Evolutionary conservation across 2,329 filamentous ascomycete species (phyloP).

Genomic region (Cytospora piceae): DNA sequence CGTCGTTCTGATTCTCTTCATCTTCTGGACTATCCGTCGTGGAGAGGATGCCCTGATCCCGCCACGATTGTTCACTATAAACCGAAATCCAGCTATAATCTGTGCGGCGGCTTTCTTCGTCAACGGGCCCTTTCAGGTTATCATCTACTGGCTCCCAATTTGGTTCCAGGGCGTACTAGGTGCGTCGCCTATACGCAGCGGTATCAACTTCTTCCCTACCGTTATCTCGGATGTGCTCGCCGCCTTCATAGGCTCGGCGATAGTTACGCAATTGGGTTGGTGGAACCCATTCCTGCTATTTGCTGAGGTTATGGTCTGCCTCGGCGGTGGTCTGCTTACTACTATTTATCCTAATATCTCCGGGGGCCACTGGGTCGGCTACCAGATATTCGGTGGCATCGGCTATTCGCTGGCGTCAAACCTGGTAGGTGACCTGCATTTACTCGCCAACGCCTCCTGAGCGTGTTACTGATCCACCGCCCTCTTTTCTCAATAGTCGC

Average conservation of each 20-base stretch:
- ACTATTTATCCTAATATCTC: constrained; percentile 39
- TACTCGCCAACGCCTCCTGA: no score
- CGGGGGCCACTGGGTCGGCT: constrained; percentile 42
- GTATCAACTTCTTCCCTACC: constrained; percentile 35
- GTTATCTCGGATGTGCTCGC: constrained; percentile 33
- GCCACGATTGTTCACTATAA: constrained; percentile 35
- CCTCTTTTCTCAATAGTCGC: neutral
- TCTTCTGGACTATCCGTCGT: constrained; percentile 43
- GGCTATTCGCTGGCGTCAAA: constrained; percentile 4
- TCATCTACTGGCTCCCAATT: constrained; percentile 52
- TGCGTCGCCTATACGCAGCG: constrained; percentile 34
- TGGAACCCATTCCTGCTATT: constrained; percentile 34
- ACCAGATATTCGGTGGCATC: constrained; percentile 36
- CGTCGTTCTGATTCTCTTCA: constrained; percentile 38
- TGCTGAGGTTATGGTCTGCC: constrained; percentile 38
- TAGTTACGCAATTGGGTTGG: constrained; percentile 32
- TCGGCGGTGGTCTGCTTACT: constrained; percentile 44
- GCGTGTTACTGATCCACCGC: neutral
- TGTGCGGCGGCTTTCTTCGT: constrained; percentile 47
- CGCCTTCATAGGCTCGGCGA: constrained; percentile 30
- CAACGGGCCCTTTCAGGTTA: constrained; percentile 46
- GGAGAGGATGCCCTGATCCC: constrained; percentile 49
- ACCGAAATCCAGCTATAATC: constrained; percentile 47
- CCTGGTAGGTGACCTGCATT: neutral
- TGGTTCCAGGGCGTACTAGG: constrained; percentile 44